phyloP scores from a whole-genome alignment of 345 rosid species.

The Euphorbia lathyris region DNA sequence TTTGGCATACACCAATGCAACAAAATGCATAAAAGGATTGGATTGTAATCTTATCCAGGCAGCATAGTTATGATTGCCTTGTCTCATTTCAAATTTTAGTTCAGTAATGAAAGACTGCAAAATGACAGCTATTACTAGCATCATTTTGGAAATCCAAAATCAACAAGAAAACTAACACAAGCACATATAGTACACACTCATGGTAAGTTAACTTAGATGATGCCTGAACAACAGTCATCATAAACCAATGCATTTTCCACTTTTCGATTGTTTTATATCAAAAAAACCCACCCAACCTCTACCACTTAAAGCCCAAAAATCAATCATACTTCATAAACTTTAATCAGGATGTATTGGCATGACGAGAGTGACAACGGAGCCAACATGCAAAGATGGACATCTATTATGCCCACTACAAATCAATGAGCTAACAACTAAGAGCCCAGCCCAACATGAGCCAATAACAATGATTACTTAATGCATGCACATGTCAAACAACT shows the following conservation, averaged over 20 bases:
- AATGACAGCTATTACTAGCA: no score
- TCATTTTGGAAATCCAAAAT: no score
- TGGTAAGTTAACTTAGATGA: not conserved
- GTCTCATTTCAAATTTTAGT: not conserved
- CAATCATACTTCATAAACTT: not conserved
- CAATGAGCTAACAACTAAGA: not conserved
- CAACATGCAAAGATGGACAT: not conserved
- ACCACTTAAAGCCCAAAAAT: not conserved
- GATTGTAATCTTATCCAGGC: not conserved
- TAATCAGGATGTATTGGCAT: not conserved
- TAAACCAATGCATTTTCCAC: not conserved
- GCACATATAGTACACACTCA: not conserved
- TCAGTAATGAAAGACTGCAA: no score
- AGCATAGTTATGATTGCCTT: not conserved
- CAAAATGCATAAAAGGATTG: not conserved
- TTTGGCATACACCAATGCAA: not conserved
- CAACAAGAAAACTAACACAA: not conserved
- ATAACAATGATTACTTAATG: not conserved
- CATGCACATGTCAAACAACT: not conserved
- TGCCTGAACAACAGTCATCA: not conserved
- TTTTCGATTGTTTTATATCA: not conserved
- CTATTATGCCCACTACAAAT: not conserved
- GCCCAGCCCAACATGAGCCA: not conserved
- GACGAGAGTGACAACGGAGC: no score
- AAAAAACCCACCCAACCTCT: conserved; percentile 1